Conservation (phyloP, 1,139 yeast species). For the Hanseniaspora uvarum region DNA sequence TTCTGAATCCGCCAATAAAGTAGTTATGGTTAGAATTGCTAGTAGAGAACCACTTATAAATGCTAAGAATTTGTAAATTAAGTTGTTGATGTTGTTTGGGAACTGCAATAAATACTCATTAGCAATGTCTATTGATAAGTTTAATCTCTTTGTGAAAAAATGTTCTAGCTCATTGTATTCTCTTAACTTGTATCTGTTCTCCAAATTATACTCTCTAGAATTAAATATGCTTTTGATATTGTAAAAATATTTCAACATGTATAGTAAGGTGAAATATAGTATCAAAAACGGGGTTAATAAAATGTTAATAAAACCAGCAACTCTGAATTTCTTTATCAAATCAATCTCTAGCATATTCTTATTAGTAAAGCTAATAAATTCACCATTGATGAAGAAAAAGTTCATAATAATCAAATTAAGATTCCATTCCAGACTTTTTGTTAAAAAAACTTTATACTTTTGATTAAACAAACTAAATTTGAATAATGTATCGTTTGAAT, state of each 20-base stretch:
- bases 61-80: conserved; percentile 54
- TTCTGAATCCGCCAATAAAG: conserved; percentile 77
- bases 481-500: conserved; percentile 51
- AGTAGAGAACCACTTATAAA: conserved; percentile 83
- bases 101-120: conserved; percentile 78
- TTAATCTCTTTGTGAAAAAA: conserved; percentile 67
- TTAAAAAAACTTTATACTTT: conserved; percentile 34
- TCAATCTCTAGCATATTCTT: conserved; percentile 60
- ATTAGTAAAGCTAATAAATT: conserved; percentile 65
- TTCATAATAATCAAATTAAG: conserved; percentile 78
- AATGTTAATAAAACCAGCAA: conserved; percentile 79
- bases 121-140: conserved; percentile 69
- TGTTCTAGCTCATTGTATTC: conserved; percentile 91
- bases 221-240: conserved; percentile 65
- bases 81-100: conserved; percentile 69
- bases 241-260: conserved; percentile 83
- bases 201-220: conserved; percentile 73
- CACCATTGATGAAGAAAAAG: conserved; percentile 74
- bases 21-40: conserved; percentile 72
- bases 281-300: conserved; percentile 78
- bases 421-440: conserved; percentile 91
- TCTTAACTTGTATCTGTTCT: conserved; percentile 89
- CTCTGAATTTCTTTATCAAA: conserved; percentile 62
- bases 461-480: conserved; percentile 19
- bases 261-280: conserved; percentile 65